These are phyloP conservation scores for Capsicum baccatum DNA, from an alignment of 257 asterid genomes.

Conservation along the genomic window DNA sequence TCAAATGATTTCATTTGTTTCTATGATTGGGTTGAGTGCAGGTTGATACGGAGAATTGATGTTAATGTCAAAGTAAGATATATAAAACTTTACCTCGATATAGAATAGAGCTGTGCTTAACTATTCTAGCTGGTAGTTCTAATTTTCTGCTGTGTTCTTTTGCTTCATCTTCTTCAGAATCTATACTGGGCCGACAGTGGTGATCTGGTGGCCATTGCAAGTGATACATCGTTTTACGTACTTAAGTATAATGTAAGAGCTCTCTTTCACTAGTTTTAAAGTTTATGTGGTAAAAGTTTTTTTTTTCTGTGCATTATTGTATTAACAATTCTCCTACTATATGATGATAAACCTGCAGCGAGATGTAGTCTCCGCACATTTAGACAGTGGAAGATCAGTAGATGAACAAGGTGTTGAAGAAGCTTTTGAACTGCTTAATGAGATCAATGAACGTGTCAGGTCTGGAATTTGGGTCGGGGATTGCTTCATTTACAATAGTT, in stretches of 20 bases:
- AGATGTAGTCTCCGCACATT: conserved; percentile 89
- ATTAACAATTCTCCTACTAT: conserved; percentile 24
- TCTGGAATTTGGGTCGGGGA: conserved; percentile 99
- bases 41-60: conserved; percentile 89
- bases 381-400: conserved; percentile 83
- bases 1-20: conserved; percentile 90
- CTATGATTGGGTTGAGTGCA: conserved; percentile 94
- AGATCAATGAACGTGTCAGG: conserved; percentile 91
- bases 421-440: conserved; percentile 95
- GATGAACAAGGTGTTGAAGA: conserved; percentile 98
- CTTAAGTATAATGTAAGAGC: conserved; percentile 70
- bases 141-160: conserved; percentile 25
- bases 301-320: conserved; percentile 1
- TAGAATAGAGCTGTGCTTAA: conserved; percentile 15
- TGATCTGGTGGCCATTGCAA: conserved; percentile 84
- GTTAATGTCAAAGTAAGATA: conserved; percentile 85
- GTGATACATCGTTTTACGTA: conserved; percentile 82
- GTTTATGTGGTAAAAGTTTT: conserved; percentile 26
- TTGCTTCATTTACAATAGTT: conserved; percentile 91
- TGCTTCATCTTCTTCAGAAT: conserved; percentile 59
- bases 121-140: conserved; percentile 3
- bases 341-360: conserved; percentile 62
- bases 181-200: conserved; percentile 96
- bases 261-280: background rate
- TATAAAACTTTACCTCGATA: conserved; percentile 4